Evolutionary conservation across 2,329 filamentous ascomycete genomes (phyloP), one percentile per base, ranked within the genome.

Genomic region (Aspergillus terreus): DNA sequence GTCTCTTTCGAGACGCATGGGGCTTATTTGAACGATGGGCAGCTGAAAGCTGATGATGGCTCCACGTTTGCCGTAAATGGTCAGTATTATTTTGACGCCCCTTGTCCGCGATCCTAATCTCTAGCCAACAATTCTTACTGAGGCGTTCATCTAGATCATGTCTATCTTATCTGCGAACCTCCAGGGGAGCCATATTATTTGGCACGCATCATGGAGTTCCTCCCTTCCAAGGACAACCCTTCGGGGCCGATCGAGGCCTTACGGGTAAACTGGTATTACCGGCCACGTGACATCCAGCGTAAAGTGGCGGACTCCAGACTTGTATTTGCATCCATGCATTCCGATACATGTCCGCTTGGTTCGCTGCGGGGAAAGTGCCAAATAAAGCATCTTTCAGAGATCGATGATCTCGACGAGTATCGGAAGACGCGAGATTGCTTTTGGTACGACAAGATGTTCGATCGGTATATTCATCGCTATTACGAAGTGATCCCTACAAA

Each of bases 141-240:
- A 49, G 46, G 54, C 47, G 15, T 42, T 27, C 47, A 32, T 52
- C 45, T 48, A 55, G 86, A 89, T 73, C 84, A 97, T 76, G 90
- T 96, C 60, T 99, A 97, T 78, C 83, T 97, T 57, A 88, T 99
- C 58, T 97, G 92, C 74, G 94, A 99, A 73, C 94, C 94, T 46
- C 94, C 94, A 14, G 94, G 94, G 48, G 94, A 99, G 74, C 94
- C 94, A 50, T 99, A 99, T 76, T 99, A 99, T 71, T 78, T 99
- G 58, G 94, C 89, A 58, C 89, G 94, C 62, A 94, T 99, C 70
- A 99, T 99, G 94, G 92, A 99, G 71, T 97, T 97, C 69, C 78
- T 96, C 63, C 90, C 95, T 66, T 76, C 81, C 65, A 84, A 92
- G 63, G 90, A 92, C 66, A 83, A 92, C 69, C 74, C 78, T 33